Base-by-base conservation (phyloP, 75 land plant genomes). In the Sequoia sempervirens region DNA sequence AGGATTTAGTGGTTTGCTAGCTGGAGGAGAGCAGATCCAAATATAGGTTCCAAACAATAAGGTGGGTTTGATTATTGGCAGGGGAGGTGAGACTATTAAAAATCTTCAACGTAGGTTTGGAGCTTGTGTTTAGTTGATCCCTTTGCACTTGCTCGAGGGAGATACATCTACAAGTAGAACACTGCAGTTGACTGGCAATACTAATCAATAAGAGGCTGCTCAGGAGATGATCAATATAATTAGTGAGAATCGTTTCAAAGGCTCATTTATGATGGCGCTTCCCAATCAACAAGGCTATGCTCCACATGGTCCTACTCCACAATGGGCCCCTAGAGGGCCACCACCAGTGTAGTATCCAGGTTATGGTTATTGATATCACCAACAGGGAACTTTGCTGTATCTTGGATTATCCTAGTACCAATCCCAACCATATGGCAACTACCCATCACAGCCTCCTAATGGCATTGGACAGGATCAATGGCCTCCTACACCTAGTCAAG, bases 81-180 rank as follows among this genome's bases (percentile, higher is more conserved):
- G 93, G 86, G 98, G 99, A 75, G 99, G 98, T 41, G 98, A 97
- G 87, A 97, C 98, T 1, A 95, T 97, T 10, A 97, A 94, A 84
- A 91, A 83, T 70, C 88, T 97, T 86, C 99, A 97, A 85, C 88
- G 91, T 43, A 89, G 84, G 34, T 87, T 98, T 85, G 99, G 99
- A 56, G 99, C 98, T 54, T 93, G 98, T 32, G 91, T 97, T 79
- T 98, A 97, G 93, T 85, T 95, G 45, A 92, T 95, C 72, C 97
- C 93, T 30, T 74, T 92, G 75, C 93, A 92, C 76, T 82, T 87
- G 18, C 99, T 96, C 13, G 90, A 98, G 82, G 98, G 97, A 79
- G 98, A 95, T 82, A 92, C 88, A 32, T 89, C 97, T 20, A 84
- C 86, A 30, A 98, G 94, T 81, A 96, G 99, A 85, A 91, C 93